A percentile compares a stretch with the other conserved stretches of the same genome.
Conservation (phyloP, 2,329 filamentous ascomycete genomes). For the Onygenales sp. region DNA sequence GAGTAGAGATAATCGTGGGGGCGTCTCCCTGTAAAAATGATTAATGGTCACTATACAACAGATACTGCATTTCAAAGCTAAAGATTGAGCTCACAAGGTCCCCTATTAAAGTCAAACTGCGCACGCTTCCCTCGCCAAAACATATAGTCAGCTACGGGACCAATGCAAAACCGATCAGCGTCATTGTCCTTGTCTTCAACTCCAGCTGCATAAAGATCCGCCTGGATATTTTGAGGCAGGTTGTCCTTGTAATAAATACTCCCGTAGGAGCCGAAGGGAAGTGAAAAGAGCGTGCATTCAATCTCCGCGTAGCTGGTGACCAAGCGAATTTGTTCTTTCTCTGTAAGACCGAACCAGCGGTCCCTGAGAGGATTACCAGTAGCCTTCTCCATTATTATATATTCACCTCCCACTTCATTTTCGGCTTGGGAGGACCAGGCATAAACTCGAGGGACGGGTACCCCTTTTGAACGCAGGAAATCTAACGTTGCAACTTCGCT, state of each 20-base stretch:
- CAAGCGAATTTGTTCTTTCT: constrained; percentile 5
- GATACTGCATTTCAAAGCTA: not conserved
- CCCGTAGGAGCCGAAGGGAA: constrained; percentile 11
- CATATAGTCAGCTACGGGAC: constrained; percentile 14
- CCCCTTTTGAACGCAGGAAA: constrained; percentile 19
- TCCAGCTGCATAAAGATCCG: not conserved
- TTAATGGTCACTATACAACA: not conserved
- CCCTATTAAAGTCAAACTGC: constrained; percentile 10
- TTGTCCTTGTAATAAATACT: constrained; percentile 15
- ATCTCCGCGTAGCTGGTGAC: constrained; percentile 11
- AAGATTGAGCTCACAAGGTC: constrained; percentile 12
- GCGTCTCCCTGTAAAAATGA: constrained; percentile 9
- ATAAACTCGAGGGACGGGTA: constrained; percentile 28
- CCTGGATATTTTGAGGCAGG: constrained; percentile 4
- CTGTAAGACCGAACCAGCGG: constrained; percentile 17
- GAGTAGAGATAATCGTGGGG: constrained; percentile 11
- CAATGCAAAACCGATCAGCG: constrained; percentile 6
- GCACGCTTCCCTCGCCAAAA: constrained; percentile 14
- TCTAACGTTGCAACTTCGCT: constrained; percentile 29
- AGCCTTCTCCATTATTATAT: constrained; percentile 29
- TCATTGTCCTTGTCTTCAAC: not conserved
- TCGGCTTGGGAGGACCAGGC: constrained; percentile 22
- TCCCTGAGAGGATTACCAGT: constrained; percentile 21
- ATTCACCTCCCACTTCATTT: constrained; percentile 30
- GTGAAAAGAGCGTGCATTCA: constrained; percentile 10